Percentiles rank a stretch among this genome's conserved stretches.
Evolutionary conservation across 192 early-diverging fungal genomes (phyloP).

Genomic region (Geosiphon pyriformis): DNA sequence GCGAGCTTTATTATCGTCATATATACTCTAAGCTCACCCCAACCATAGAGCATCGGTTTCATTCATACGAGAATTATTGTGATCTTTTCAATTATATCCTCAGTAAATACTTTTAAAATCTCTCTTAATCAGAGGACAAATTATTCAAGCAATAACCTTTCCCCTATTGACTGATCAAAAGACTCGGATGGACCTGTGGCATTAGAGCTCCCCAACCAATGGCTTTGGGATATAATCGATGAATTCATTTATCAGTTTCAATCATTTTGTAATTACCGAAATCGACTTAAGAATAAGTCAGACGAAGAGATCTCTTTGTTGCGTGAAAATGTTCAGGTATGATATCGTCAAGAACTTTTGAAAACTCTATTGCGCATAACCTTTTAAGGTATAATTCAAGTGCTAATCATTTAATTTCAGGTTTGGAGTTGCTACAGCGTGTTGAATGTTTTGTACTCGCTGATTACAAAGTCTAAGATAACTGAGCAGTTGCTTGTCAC

Average conservation of each 20-base stretch:
- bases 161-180: slow-evolving; percentile 11
- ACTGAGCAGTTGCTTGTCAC: slow-evolving; percentile 85
- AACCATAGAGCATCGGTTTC: slow-evolving; percentile 82
- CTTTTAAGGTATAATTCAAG: not conserved
- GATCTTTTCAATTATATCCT: slow-evolving; percentile 95
- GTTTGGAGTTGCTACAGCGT: slow-evolving; percentile 97
- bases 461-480: slow-evolving; percentile 94
- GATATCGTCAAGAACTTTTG: not conserved
- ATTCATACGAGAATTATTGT: slow-evolving; percentile 95
- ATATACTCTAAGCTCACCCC: slow-evolving; percentile 90
- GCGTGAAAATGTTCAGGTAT: slow-evolving; percentile 69
- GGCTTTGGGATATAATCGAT: slow-evolving; percentile 99
- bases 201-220: slow-evolving; percentile 95
- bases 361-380: not conserved
- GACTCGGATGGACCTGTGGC: slow-evolving; percentile 77
- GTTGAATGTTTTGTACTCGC: slow-evolving; percentile 91
- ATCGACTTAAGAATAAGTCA: slow-evolving; percentile 73
- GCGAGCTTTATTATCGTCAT: slow-evolving; percentile 95
- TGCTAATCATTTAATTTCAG: not conserved
- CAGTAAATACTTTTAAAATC: no score
- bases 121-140: no score
- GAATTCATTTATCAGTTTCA: slow-evolving; percentile 99
- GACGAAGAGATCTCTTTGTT: slow-evolving; percentile 77
- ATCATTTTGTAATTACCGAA: slow-evolving; percentile 92
- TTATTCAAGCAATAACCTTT: no score